Evolutionary conservation across 1,139 yeast species (phyloP), one percentile per base, ranked within the genome.

Genomic region (Kluyveromyces sp.): DNA sequence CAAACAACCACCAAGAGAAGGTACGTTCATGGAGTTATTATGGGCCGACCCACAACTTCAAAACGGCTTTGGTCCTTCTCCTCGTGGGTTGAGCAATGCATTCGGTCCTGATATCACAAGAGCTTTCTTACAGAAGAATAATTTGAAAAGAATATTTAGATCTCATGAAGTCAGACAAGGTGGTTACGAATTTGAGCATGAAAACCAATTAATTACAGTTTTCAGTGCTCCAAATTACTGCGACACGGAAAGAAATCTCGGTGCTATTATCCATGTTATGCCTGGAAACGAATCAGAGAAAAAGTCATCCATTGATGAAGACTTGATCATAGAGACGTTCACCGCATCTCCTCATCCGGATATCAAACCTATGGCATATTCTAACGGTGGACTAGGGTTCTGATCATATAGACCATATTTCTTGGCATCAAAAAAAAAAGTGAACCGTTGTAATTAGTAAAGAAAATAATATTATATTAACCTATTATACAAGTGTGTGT

Each of bases 171-270:
- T 92, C 5, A 75, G 97, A 60, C 83, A 84, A 85, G 81, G 76
- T 5, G 99, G 99, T 43, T 88, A 83, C 49, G 90, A 88, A 54
- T 74, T 74, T 45, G 97, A 92, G 62, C 99, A 92, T 61, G 75
- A 83, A 50, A 95, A 95, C 7, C 75, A 81, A 57, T 77, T 92
- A 45, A 79, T 89, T 48, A 92, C 99, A 0, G 96, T 92, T 26
- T 92, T 92, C 66, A 83, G 95, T 66, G 98, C 99, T 0, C 99
- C 99, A 37, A 90, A 94, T 66, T 92, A 92, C 66, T 90, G 97
- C 68, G 99, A 94, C 61, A 72, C 83, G 21, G 89, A 88, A 47
- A 96, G 95, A 15, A 92, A 92, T 65, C 66, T 77, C 54, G 99
- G 97, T 45, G 98, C 95, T 7, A 85, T 85, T 48, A 81, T 90